These are phyloP conservation scores for Penicillium arizonense DNA, from an alignment of 495 filamentous ascomycete species.

Conservation along the genomic window DNA sequence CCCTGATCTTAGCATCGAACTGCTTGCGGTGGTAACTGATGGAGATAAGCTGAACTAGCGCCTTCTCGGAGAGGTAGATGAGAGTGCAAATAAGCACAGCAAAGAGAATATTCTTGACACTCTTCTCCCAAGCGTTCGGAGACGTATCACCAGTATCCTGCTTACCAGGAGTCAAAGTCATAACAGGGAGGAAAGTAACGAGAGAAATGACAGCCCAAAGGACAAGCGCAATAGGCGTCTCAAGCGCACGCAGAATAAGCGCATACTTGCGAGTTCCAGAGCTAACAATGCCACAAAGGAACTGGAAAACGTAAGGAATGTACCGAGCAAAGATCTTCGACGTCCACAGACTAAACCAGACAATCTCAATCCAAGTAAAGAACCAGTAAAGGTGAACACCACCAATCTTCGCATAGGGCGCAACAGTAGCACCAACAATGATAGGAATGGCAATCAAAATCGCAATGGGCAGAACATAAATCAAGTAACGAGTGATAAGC, in stretches of 20 bases:
- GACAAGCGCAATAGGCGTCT: conserved; percentile 84
- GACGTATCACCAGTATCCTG: conserved; percentile 24
- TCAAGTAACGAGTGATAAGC: conserved; percentile 80
- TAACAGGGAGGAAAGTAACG: conserved; percentile 71
- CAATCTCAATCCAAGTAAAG: conserved; percentile 88
- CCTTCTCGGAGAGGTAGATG: conserved; percentile 77
- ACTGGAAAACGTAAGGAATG: conserved; percentile 81
- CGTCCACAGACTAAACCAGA: conserved; percentile 87
- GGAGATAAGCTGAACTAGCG: conserved; percentile 86
- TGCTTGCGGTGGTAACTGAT: conserved; percentile 94
- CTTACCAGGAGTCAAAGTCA: conserved; percentile 46
- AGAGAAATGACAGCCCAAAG: conserved; percentile 80
- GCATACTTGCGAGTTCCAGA: conserved; percentile 92
- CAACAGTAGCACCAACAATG: conserved; percentile 64
- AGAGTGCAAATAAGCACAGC: conserved; percentile 74
- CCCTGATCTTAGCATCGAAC: conserved; percentile 82
- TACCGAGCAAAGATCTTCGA: conserved; percentile 78
- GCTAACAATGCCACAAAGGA: conserved; percentile 84
- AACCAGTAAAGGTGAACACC: conserved; percentile 72
- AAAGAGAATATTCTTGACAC: conserved; percentile 71
- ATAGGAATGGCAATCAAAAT: conserved; percentile 77
- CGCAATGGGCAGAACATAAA: conserved; percentile 82
- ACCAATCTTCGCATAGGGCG: conserved; percentile 53
- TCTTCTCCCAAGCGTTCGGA: conserved; percentile 52
- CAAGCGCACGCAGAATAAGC: conserved; percentile 70